Conservation (phyloP, 2,329 filamentous ascomycete genomes). For the Knoxdaviesia proteae region DNA sequence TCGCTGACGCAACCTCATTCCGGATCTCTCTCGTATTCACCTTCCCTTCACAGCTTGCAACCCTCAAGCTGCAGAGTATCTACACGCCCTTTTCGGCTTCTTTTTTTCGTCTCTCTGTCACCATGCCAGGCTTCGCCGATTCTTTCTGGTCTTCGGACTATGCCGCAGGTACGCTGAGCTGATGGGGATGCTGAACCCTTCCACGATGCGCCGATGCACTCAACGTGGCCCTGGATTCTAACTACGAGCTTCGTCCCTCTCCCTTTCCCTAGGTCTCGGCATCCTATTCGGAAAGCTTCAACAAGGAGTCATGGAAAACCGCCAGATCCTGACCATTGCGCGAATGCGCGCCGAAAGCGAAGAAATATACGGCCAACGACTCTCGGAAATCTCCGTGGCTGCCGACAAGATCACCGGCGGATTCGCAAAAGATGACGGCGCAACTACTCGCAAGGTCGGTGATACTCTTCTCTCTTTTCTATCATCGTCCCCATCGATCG, state of each 20-base stretch:
- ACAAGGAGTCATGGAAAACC: constrained; percentile 87
- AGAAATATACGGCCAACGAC: constrained; percentile 62
- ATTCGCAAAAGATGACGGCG: constrained; percentile 81
- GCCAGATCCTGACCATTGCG: constrained; percentile 78
- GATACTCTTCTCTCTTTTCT: neutral
- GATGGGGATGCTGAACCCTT: neutral
- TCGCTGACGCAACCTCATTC: too few species aligned
- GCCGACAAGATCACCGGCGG: constrained; percentile 69
- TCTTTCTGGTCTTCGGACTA: constrained; percentile 98
- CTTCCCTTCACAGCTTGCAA: neutral
- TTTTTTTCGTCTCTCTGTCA: constrained; percentile 9
- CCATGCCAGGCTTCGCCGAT: constrained; percentile 76
- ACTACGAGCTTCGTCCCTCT: neutral
- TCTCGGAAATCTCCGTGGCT: constrained; percentile 62
- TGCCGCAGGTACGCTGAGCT: constrained; percentile 49
- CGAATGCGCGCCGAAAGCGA: constrained; percentile 91
- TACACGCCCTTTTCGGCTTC: neutral
- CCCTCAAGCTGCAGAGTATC: neutral
- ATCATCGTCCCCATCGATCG: neutral
- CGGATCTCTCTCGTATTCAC: too few species aligned
- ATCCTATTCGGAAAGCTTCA: constrained; percentile 93
- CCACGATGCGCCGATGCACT: neutral
- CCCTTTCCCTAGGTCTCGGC: constrained; percentile 43
- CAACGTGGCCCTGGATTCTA: neutral
- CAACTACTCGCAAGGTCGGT: constrained; percentile 76